These are phyloP conservation scores for Lepidium africanum DNA, from an alignment of 345 rosid genomes.

Conservation along the genomic window DNA sequence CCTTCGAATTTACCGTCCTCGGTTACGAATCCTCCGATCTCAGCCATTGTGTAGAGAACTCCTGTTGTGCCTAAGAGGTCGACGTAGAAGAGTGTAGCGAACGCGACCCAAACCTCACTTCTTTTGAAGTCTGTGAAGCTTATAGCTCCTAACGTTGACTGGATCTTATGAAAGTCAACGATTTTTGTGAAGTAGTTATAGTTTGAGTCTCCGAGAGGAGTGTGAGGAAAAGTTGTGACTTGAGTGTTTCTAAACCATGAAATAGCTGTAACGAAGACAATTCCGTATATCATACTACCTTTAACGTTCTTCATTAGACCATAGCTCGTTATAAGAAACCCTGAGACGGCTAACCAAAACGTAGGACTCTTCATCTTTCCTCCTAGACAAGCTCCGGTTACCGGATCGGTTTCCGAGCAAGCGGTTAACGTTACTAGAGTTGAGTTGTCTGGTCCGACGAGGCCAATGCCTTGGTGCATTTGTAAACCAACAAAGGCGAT, in stretches of 20 bases:
- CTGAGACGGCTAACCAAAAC: conserved; percentile 65
- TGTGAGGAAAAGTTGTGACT: conserved; percentile 59
- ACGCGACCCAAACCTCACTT: conserved; percentile 66
- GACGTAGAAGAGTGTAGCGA: conserved; percentile 54
- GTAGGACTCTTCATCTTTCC: conserved; percentile 74
- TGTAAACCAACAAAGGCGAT: conserved; percentile 86
- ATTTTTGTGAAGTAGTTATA: conserved; percentile 60
- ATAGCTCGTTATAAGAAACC: conserved; percentile 56
- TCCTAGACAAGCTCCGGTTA: conserved; percentile 51
- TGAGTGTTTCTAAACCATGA: conserved; percentile 83
- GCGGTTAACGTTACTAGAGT: conserved; percentile 62
- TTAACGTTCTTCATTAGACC: conserved; percentile 66
- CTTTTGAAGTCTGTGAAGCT: conserved; percentile 51
- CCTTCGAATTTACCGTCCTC: conserved; percentile 71
- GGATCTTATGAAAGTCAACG: conserved; percentile 62
- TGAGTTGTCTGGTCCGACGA: conserved; percentile 69
- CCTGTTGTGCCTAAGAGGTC: conserved; percentile 75
- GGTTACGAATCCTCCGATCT: conserved; percentile 57
- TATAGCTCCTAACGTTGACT: conserved; percentile 65
- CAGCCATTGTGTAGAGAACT: conserved; percentile 74
- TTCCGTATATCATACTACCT: conserved; percentile 84
- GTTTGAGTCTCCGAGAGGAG: conserved; percentile 47
- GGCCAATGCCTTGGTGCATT: conserved; percentile 70
- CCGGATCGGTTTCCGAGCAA: conserved; percentile 39
- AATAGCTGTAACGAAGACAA: conserved; percentile 51